These are phyloP conservation scores for Lachancea mirantina DNA, from an alignment of 805 yeast species.

Conservation along the genomic window DNA sequence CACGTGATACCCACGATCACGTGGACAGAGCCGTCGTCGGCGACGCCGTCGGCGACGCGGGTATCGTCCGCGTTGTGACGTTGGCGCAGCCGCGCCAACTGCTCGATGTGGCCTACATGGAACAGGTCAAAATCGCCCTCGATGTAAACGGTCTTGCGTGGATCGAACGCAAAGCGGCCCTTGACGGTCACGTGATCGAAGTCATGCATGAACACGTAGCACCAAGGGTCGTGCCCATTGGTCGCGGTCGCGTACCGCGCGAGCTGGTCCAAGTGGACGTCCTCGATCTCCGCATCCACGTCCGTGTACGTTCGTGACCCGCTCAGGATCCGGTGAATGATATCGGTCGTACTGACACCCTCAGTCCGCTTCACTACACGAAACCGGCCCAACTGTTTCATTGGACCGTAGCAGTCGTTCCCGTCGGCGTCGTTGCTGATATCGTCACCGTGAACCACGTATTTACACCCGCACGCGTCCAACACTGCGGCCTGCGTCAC, in stretches of 20 bases:
- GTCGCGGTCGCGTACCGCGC: slow-evolving; percentile 52
- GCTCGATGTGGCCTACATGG: slow-evolving; percentile 87
- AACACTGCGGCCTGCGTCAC: slow-evolving; percentile 75
- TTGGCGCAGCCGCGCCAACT: slow-evolving; percentile 44
- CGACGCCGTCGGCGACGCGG: slow-evolving; percentile 35
- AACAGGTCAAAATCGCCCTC: slow-evolving; percentile 89
- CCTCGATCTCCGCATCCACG: neutral
- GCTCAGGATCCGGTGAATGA: slow-evolving; percentile 77
- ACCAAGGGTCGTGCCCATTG: slow-evolving; percentile 48
- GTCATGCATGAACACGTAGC: slow-evolving; percentile 46
- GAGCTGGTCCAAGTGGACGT: slow-evolving; percentile 12
- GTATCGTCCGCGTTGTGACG: slow-evolving; percentile 26
- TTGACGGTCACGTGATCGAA: slow-evolving; percentile 27
- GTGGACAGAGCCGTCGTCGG: slow-evolving; percentile 67
- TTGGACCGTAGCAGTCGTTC: slow-evolving; percentile 79
- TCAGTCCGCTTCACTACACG: slow-evolving; percentile 90
- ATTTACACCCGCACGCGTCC: slow-evolving; percentile 68
- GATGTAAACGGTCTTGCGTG: slow-evolving; percentile 38
- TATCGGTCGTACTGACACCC: slow-evolving; percentile 89
- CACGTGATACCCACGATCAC: slow-evolving; percentile 53
- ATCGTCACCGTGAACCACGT: slow-evolving; percentile 98
- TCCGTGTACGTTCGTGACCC: slow-evolving; percentile 9
- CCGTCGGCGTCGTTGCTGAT: slow-evolving; percentile 96
- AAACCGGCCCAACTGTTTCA: slow-evolving; percentile 80
- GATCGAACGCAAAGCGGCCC: slow-evolving; percentile 17